Evolutionary conservation across 73 alveolate genomes (phyloP).

Genomic region (Halteria grandinella): DNA sequence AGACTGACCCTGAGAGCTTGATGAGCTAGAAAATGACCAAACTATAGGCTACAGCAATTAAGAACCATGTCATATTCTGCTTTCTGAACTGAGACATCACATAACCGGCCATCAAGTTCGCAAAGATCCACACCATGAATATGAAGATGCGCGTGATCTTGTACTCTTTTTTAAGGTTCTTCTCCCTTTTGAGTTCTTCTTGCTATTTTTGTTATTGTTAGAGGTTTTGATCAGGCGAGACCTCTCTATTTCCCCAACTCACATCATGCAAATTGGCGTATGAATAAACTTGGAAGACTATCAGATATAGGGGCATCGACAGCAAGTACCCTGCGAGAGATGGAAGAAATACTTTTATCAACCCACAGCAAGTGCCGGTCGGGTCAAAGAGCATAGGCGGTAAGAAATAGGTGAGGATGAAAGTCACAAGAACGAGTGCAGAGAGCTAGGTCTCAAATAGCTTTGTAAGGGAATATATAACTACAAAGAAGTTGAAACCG

Average conservation of each 20-base stretch:
- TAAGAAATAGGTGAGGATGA: not conserved
- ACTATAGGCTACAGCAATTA: not conserved
- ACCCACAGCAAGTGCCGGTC: not conserved
- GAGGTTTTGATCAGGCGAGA: not conserved
- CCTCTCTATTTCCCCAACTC: constrained; percentile 72
- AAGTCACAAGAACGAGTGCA: not conserved
- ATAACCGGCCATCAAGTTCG: constrained; percentile 3
- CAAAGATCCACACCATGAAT: not conserved
- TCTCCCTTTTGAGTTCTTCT: not conserved
- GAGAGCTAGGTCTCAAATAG: constrained; percentile 2
- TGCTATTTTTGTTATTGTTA: not conserved
- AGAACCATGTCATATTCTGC: not conserved
- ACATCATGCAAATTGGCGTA: constrained; percentile 68
- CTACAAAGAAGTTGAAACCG: not conserved
- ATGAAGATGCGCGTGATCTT: not conserved
- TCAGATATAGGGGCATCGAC: constrained; percentile 61
- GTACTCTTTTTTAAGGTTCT: constrained; percentile 1
- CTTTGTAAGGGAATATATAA: not conserved
- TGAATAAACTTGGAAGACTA: constrained; percentile 59
- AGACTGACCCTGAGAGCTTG: not conserved
- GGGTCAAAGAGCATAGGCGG: not conserved
- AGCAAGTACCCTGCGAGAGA: constrained; percentile 1
- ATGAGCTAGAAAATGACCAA: not conserved
- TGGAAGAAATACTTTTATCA: not conserved
- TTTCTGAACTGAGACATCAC: not conserved